Percentiles rank a stretch among this genome's conserved stretches.
Evolutionary conservation across 2,329 filamentous ascomycete genomes (phyloP).

Genomic region (Lachnellula suecica): DNA sequence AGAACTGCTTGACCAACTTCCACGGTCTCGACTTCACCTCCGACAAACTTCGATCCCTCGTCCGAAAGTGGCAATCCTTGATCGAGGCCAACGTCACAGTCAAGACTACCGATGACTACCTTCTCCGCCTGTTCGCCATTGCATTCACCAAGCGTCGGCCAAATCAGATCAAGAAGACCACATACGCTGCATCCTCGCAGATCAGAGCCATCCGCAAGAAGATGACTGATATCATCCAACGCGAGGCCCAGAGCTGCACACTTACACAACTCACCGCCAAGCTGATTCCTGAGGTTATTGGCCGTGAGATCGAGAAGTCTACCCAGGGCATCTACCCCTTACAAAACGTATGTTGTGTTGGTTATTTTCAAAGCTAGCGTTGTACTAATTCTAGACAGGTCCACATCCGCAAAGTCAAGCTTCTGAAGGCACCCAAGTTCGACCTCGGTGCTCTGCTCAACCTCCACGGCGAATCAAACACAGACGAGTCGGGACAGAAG

Average conservation of each 20-base stretch:
- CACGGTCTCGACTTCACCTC: conserved; percentile 99
- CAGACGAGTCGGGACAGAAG: conserved; percentile 97
- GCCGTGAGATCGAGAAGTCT: conserved; percentile 99
- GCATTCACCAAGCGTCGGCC: conserved; percentile 98
- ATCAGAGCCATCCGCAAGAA: conserved; percentile 98
- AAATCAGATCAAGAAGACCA: conserved; percentile 99
- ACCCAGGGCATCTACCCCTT: conserved; percentile 99
- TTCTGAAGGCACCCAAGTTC: conserved; percentile 98
- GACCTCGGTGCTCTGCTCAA: conserved; percentile 94
- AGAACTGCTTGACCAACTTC: conserved; percentile 99
- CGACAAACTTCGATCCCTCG: conserved; percentile 98
- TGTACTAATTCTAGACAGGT: conserved; percentile 62
- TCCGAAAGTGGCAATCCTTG: conserved; percentile 99
- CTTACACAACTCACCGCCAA: conserved; percentile 96
- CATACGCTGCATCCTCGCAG: conserved; percentile 95
- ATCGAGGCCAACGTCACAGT: conserved; percentile 99
- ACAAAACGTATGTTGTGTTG: conserved; percentile 75
- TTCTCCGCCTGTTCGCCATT: conserved; percentile 97
- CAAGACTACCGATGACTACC: conserved; percentile 99
- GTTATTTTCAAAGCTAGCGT: not conserved
- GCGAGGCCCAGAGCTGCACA: conserved; percentile 92
- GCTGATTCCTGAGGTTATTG: conserved; percentile 99
- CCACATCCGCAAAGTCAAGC: conserved; percentile 99
- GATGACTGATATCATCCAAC: conserved; percentile 99
- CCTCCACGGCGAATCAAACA: conserved; percentile 95